These are phyloP conservation scores for Umbelopsis sp. DNA, from an alignment of 192 early-diverging fungal species.

Conservation along the genomic window DNA sequence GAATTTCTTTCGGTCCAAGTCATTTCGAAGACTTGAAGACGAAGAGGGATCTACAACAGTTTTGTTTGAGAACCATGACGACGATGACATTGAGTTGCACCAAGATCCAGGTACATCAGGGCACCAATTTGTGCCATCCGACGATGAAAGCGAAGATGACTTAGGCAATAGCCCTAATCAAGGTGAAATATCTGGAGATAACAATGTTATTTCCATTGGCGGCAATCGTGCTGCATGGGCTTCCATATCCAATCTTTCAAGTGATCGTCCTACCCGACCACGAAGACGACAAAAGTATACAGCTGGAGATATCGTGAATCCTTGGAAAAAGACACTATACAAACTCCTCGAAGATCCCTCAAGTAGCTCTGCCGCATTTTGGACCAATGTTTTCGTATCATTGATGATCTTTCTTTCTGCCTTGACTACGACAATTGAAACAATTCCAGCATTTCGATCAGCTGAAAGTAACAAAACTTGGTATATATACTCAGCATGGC, in stretches of 20 bases:
- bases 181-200: neutral
- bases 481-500: conserved; percentile 30
- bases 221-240: conserved; percentile 8
- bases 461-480: conserved; percentile 53
- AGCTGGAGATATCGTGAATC: conserved; percentile 26
- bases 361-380: conserved; percentile 70
- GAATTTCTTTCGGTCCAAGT: conserved; percentile 17
- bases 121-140: neutral
- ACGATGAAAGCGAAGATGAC: conserved; percentile 5
- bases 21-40: conserved; percentile 17
- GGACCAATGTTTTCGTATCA: conserved; percentile 72
- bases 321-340: conserved; percentile 62
- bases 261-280: neutral
- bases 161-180: neutral
- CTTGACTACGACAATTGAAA: conserved; percentile 77
- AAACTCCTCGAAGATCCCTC: conserved; percentile 79
- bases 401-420: conserved; percentile 75
- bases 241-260: conserved; percentile 11
- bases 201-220: neutral
- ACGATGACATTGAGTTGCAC: conserved; percentile 3
- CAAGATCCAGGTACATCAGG: neutral
- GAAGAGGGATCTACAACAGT: conserved; percentile 19
- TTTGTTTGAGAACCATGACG: conserved; percentile 1
- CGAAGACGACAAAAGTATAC: conserved; percentile 3
- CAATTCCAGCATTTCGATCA: conserved; percentile 73